phyloP scores from a whole-genome alignment of 2,329 filamentous ascomycete genomes.

The Xylariaceae sp. region DNA sequence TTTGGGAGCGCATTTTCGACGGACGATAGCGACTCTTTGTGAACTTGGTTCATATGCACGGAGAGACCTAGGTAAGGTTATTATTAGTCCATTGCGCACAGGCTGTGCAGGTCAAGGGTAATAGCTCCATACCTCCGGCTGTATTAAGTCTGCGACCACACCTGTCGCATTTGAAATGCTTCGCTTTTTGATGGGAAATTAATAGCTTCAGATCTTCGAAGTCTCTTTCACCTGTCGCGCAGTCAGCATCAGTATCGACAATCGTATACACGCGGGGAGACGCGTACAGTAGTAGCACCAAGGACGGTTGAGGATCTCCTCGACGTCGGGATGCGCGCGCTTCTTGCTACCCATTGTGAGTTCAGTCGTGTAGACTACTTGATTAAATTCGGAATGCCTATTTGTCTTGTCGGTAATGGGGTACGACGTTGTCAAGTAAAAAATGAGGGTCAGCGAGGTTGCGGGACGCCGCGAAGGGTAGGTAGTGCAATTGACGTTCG shows the following conservation, averaged over 20 bases:
- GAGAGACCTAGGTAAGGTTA: conserved; percentile 70
- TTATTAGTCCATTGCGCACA: conserved; percentile 10
- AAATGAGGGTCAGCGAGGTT: neutral
- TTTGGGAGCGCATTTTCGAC: conserved; percentile 94
- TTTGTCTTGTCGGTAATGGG: neutral
- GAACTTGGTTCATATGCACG: conserved; percentile 98
- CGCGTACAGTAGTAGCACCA: conserved; percentile 96
- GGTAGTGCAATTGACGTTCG: neutral
- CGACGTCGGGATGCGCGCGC: conserved; percentile 82
- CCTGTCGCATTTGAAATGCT: conserved; percentile 97
- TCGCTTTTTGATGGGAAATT: conserved; percentile 97
- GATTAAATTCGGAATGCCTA: neutral
- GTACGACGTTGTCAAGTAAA: neutral
- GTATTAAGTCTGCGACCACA: conserved; percentile 91
- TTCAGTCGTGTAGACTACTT: neutral
- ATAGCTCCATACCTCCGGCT: conserved; percentile 75
- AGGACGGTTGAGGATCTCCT: conserved; percentile 84
- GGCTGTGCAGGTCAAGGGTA: conserved; percentile 1
- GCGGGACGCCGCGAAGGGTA: neutral
- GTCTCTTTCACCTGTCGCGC: conserved; percentile 76
- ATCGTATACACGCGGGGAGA: conserved; percentile 1
- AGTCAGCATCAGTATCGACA: conserved; percentile 35
- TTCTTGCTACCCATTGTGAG: conserved; percentile 85
- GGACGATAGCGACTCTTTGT: conserved; percentile 86
- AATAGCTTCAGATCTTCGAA: conserved; percentile 97